Evolutionary conservation across 2,329 filamentous ascomycete genomes (phyloP), one percentile per base, ranked within the genome.

Genomic region (Alternaria infectoria): DNA sequence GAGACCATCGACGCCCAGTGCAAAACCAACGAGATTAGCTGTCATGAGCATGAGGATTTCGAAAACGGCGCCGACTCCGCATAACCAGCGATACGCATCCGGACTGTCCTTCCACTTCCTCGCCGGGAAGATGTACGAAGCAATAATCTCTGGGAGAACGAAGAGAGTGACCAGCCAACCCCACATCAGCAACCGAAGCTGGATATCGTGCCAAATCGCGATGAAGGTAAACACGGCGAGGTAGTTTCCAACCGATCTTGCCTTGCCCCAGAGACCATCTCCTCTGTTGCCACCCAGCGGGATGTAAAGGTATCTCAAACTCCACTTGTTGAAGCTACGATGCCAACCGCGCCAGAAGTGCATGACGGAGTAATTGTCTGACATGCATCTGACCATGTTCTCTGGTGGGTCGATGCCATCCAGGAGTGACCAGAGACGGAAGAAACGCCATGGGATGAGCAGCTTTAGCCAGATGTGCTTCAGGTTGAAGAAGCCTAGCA

Each of bases 381-480:
- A 94, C 81, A 97, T 93, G 81, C 96, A 99, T 70, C 96, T 92
- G 58, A 97, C 88, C 93, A 99, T 97, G 82, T 99, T 99, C 82
- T 99, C 96, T 0, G 96, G 95, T 0, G 96, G 93, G 76, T 99
- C 96, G 70, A 99, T 89, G 65, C 92, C 93, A 78, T 99, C 96
- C 15, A 94, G 77, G 5, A 99, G 86, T 0, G 93, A 86, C 96
- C 96, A 99, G n/a, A 99, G 88, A 5, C 96, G 92, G 87, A 98
- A 98, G 79, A 98, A 91, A n/a, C 96, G 91, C 94, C 95, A 99
- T 1, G 96, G 96, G 8, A 99, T 88, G 5, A 99, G 89, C 1
- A 99, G 89, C 79, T 99, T 99, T 50, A 99, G 86, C 96, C 96
- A 99, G 79, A 99, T 96, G 77, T 97, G 89, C 82, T 97, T 93